These are phyloP conservation scores for Colletotrichum coccodes DNA, from an alignment of 2,329 filamentous ascomycete genomes.

Conservation along the genomic window DNA sequence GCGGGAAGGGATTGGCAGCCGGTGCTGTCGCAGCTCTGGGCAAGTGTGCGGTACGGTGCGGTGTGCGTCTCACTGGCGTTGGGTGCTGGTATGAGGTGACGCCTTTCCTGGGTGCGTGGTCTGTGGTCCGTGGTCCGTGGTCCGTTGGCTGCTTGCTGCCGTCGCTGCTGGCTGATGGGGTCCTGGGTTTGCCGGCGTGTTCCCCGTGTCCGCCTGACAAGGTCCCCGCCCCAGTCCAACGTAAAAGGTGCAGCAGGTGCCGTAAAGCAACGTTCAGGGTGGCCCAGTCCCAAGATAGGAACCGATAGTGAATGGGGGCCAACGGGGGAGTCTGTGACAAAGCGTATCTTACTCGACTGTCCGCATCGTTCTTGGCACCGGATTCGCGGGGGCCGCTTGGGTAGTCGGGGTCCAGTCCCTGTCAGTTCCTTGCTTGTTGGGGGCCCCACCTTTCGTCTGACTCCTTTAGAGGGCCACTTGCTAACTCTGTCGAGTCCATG, in stretches of 20 bases:
- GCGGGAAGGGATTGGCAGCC: conserved; percentile 1
- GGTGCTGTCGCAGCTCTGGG: conserved; percentile 28
- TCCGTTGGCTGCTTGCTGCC: conserved; percentile 4
- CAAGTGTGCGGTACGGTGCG: conserved; percentile 23
- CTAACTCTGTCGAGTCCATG: conserved; percentile 6
- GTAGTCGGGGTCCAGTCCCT: conserved; percentile 28
- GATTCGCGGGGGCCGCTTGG: conserved; percentile 26
- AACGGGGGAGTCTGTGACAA: conserved; percentile 27
- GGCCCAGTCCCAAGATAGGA: conserved; percentile 21
- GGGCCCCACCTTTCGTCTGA: not conserved
- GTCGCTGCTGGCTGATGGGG: not conserved
- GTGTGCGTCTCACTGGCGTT: not conserved
- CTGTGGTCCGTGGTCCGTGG: conserved; percentile 17
- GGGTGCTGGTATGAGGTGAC: conserved; percentile 21
- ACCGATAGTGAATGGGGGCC: conserved; percentile 16
- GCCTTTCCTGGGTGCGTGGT: conserved; percentile 17
- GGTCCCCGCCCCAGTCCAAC: conserved; percentile 15
- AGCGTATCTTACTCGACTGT: conserved; percentile 21
- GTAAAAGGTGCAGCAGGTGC: not conserved
- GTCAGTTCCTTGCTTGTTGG: conserved; percentile 30
- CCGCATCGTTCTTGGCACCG: conserved; percentile 30
- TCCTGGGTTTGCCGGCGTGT: conserved; percentile 2
- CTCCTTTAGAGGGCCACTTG: conserved; percentile 1
- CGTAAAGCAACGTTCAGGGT: conserved; percentile 1
- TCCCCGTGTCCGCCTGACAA: conserved; percentile 16